Percentiles rank a stretch among this genome's conserved stretches.
Conservation (phyloP, 805 yeast genomes). For the Peterozyma toletana region DNA sequence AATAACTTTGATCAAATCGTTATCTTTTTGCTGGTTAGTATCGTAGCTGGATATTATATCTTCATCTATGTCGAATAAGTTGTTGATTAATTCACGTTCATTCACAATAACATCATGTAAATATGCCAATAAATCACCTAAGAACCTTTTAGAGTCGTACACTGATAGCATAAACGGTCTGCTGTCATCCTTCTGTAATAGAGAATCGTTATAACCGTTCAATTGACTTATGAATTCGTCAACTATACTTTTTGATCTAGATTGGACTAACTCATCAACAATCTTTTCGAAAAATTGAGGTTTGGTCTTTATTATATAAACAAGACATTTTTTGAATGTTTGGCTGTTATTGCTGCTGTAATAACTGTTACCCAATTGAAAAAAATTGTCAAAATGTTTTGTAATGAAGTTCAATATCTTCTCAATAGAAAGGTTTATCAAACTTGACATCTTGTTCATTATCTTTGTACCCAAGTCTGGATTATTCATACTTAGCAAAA, state of each 20-base stretch:
- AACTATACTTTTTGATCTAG: conserved; percentile 55
- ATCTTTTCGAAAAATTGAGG: conserved; percentile 50
- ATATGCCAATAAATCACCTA: conserved; percentile 86
- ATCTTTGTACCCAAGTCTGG: conserved; percentile 59
- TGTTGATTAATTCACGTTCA: conserved; percentile 70
- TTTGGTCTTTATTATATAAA: conserved; percentile 25
- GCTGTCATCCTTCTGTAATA: conserved; percentile 6
- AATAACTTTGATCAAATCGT: conserved; percentile 13
- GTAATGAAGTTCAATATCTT: conserved; percentile 37
- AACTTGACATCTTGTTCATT: conserved; percentile 46
- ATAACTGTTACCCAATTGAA: conserved; percentile 9
- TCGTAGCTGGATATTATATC: conserved; percentile 12
- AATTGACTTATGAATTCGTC: conserved; percentile 64
- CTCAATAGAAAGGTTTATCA: conserved; percentile 46
- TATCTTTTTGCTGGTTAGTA: conserved; percentile 9
- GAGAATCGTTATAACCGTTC: conserved; percentile 22
- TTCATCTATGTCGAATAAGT: conserved; percentile 43
- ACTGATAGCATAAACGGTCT: conserved; percentile 58
- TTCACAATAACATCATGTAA: conserved; percentile 80
- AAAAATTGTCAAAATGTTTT: conserved; percentile 16
- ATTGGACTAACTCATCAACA: conserved; percentile 54
- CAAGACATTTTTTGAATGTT: conserved; percentile 22
- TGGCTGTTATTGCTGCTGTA: conserved; percentile 9
- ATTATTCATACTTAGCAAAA: conserved; percentile 63
- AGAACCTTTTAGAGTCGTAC: conserved; percentile 74